Evolutionary conservation across 495 filamentous ascomycete species (phyloP).

Genomic region (Darksidea phi): DNA sequence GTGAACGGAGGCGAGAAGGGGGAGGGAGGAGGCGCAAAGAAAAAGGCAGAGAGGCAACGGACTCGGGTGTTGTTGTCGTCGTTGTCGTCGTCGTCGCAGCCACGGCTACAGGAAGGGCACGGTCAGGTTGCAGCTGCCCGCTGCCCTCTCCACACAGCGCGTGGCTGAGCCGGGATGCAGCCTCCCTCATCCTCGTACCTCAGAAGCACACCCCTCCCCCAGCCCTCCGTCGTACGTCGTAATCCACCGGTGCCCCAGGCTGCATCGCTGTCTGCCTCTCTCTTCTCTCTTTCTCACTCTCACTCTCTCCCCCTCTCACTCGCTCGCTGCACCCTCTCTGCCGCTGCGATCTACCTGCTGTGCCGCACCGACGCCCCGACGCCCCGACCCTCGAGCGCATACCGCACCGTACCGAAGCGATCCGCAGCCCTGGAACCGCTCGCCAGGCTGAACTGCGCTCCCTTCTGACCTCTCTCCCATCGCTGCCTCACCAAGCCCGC

Average conservation of each 20-base stretch:
- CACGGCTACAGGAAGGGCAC: neutral
- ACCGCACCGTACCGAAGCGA: slow-evolving; percentile 19
- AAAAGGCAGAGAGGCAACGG: neutral
- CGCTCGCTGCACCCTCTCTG: too few species aligned
- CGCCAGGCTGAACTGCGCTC: slow-evolving; percentile 26
- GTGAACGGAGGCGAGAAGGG: too few species aligned
- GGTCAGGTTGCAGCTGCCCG: slow-evolving; percentile 20
- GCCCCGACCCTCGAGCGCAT: too few species aligned
- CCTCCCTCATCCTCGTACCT: neutral
- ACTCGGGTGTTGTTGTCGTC: neutral
- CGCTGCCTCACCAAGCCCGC: neutral
- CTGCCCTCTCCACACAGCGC: slow-evolving; percentile 1
- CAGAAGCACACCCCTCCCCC: neutral
- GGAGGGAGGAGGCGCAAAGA: too few species aligned
- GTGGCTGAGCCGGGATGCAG: slow-evolving; percentile 7
- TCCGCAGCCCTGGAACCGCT: slow-evolving; percentile 22
- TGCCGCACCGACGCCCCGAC: neutral
- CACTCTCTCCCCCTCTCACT: neutral
- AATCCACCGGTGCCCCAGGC: neutral
- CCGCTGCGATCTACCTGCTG: slow-evolving; percentile 1
- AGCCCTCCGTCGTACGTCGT: neutral
- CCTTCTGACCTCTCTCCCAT: neutral
- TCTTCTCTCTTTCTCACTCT: neutral
- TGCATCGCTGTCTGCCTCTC: neutral
- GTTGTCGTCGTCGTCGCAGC: neutral